Evolutionary conservation across 257 asterid genomes (phyloP).

Genomic region (Petunia axillaris): DNA sequence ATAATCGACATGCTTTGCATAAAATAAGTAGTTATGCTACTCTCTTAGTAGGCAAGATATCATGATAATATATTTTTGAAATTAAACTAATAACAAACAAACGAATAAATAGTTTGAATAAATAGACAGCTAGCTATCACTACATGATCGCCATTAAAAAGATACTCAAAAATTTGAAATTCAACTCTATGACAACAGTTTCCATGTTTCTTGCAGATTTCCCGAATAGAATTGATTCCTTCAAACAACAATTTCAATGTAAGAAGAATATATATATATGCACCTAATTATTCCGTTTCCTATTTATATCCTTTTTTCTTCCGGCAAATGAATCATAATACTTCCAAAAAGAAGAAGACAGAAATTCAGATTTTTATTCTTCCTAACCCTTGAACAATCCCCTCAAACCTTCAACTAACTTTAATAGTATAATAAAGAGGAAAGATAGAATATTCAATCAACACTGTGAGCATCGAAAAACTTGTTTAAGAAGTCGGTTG

Average conservation of each 20-base stretch:
- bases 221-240: conserved; percentile 25
- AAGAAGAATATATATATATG: conserved; percentile 16
- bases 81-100: conserved; percentile 10
- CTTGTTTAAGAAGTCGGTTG: conserved; percentile 18
- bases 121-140: background rate
- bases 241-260: conserved; percentile 35
- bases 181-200: conserved; percentile 3
- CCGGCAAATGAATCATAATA: conserved; percentile 12
- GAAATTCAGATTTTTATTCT: background rate
- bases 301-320: background rate
- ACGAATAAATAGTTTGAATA: background rate
- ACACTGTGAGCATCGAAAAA: conserved; percentile 29
- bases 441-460: background rate
- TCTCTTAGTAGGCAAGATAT: background rate
- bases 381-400: background rate
- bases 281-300: background rate
- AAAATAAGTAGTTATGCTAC: background rate
- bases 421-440: conserved; percentile 17
- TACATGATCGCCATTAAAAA: conserved; percentile 17
- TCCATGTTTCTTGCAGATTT: conserved; percentile 32
- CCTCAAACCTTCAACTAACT: background rate
- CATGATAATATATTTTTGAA: background rate
- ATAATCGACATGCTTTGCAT: conserved; percentile 1
- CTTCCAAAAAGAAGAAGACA: conserved; percentile 7
- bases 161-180: conserved; percentile 24